A percentile compares a stretch with the other conserved stretches of the same genome.
Conservation (phyloP, 306 rosid species). For the Lathyrus oleraceus region DNA sequence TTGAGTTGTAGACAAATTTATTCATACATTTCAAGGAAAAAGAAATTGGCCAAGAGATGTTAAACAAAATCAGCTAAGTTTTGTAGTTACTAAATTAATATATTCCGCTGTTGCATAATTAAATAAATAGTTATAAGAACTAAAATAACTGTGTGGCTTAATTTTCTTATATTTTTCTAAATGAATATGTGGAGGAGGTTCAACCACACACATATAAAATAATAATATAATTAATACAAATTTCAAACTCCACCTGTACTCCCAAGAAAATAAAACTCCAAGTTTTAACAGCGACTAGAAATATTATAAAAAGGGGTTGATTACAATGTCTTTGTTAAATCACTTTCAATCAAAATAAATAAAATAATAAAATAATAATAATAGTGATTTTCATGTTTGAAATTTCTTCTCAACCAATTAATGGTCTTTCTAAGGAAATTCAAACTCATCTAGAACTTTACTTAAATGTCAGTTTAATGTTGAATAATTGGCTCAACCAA, state of each 20-base stretch:
- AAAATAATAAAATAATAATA: background rate
- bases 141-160: background rate
- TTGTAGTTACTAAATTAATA: too few species aligned
- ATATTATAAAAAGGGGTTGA: constrained; percentile 12
- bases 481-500: constrained; percentile 36
- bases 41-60: too few species aligned
- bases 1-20: too few species aligned
- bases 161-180: background rate
- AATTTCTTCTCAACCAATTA: constrained; percentile 24
- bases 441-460: constrained; percentile 32
- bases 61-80: too few species aligned
- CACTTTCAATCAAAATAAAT: constrained; percentile 24
- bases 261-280: background rate
- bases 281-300: background rate
- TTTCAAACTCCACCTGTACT: background rate
- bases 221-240: constrained; percentile 4
- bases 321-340: constrained; percentile 17
- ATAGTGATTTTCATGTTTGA: background rate
- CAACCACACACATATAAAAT: background rate
- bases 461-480: constrained; percentile 28
- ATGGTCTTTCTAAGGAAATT: constrained; percentile 31
- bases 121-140: background rate
- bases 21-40: too few species aligned
- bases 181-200: background rate
- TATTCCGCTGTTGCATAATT: background rate